Evolutionary conservation across 202 grass and related monocot species (phyloP).

Genomic region (Zoysia matrella): DNA sequence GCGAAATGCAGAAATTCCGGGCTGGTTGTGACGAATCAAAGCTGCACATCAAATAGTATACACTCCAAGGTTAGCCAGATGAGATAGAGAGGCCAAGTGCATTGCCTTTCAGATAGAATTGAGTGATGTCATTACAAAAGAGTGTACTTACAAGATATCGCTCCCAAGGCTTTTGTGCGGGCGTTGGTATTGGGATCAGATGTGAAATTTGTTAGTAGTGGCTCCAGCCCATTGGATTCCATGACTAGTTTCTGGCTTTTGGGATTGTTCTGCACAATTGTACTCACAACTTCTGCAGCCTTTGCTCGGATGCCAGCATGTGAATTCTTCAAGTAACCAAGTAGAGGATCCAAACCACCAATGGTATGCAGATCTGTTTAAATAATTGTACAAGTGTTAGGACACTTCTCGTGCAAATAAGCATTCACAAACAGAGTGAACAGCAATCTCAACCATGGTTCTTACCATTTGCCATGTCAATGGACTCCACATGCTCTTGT

Average conservation of each 20-base stretch:
- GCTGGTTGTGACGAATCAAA: conserved; percentile 80
- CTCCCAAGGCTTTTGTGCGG: conserved; percentile 91
- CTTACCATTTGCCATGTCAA: conserved; percentile 87
- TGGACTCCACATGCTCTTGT: conserved; percentile 86
- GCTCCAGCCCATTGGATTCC: conserved; percentile 82
- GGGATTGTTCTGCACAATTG: conserved; percentile 94
- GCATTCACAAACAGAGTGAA: neutral
- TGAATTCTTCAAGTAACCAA: conserved; percentile 78
- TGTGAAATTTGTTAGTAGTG: conserved; percentile 81
- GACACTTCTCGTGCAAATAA: neutral
- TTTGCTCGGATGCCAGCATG: conserved; percentile 88
- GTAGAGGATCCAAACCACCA: conserved; percentile 86
- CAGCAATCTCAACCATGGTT: neutral
- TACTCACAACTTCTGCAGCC: conserved; percentile 86
- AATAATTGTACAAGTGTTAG: conserved; percentile 9
- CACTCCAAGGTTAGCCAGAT: conserved; percentile 10
- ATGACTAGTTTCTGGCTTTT: conserved; percentile 86
- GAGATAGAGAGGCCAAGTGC: neutral
- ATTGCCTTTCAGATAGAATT: neutral
- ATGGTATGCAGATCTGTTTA: conserved; percentile 78
- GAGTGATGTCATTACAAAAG: neutral
- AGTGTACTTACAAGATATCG: conserved; percentile 77
- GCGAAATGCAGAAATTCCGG: conserved; percentile 76
- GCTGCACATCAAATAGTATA: conserved; percentile 45
- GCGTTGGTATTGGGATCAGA: conserved; percentile 66